Evolutionary conservation across 352 stramenopile species (phyloP).

Genomic region (Pythium rishiriense): DNA sequence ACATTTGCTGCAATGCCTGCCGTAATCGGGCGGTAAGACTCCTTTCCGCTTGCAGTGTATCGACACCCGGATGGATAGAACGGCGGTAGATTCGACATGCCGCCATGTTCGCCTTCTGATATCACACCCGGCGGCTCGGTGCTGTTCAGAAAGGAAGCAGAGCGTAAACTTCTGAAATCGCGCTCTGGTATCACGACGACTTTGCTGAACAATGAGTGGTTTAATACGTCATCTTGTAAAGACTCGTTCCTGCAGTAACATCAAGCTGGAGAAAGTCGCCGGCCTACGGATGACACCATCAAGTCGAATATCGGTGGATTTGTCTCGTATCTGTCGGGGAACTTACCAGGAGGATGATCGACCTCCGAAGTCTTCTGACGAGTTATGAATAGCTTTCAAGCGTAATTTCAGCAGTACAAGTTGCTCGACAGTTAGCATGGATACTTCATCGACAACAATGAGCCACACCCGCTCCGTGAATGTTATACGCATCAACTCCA

Average conservation of each 20-base stretch:
- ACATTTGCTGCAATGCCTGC: too few relatives aligned
- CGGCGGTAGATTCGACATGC: background rate
- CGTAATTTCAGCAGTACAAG: constrained; percentile 20
- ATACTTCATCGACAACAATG: constrained; percentile 28
- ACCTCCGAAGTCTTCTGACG: constrained; percentile 25
- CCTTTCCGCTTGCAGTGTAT: too few relatives aligned
- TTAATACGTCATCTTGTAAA: constrained; percentile 13
- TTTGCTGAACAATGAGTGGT: background rate
- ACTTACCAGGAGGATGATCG: constrained; percentile 25
- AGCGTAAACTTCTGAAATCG: constrained; percentile 5
- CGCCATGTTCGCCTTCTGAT: background rate
- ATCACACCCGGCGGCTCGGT: background rate
- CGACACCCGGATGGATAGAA: background rate
- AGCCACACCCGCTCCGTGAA: constrained; percentile 23
- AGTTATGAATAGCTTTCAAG: constrained; percentile 6
- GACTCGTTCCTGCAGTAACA: background rate
- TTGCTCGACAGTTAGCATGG: constrained; percentile 21
- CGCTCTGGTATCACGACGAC: background rate
- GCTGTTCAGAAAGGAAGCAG: constrained; percentile 2
- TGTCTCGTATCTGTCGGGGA: too few relatives aligned
- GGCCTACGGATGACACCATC: background rate
- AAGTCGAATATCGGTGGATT: too few relatives aligned
- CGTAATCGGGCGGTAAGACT: too few relatives aligned
- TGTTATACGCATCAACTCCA: constrained; percentile 16
- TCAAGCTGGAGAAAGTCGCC: constrained; percentile 10